A percentile compares a stretch with the other conserved stretches of the same genome.
Evolutionary conservation across 2,329 filamentous ascomycete species (phyloP).

Genomic region (Aspergillus sp.): DNA sequence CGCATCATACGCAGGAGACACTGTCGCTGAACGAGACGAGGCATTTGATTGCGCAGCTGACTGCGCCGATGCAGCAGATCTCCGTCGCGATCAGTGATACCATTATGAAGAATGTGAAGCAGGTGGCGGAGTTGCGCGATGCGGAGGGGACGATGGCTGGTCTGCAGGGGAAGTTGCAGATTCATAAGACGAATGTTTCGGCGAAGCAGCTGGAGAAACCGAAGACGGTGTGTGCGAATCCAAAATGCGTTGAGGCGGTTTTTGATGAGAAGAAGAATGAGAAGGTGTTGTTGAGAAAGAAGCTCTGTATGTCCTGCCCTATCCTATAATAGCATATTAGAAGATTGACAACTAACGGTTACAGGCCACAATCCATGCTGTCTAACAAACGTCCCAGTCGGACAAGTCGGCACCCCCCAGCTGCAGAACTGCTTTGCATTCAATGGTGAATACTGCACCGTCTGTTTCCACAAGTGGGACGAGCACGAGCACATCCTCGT

Average conservation of each 20-base stretch:
- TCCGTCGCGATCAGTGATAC: constrained; percentile 8
- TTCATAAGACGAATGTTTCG: constrained; percentile 6
- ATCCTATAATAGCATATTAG: too few species aligned
- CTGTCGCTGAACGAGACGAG: constrained; percentile 6
- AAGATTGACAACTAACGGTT: neutral
- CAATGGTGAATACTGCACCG: neutral
- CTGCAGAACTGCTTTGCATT: constrained; percentile 6
- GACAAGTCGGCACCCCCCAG: constrained; percentile 9
- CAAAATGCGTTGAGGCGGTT: neutral
- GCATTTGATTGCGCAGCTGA: constrained; percentile 9
- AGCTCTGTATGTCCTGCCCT: neutral
- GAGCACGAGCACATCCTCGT: constrained; percentile 11
- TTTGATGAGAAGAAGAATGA: constrained; percentile 1
- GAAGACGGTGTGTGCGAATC: constrained; percentile 7
- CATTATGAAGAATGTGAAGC: neutral
- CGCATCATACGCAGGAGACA: constrained; percentile 8
- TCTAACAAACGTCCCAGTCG: constrained; percentile 6
- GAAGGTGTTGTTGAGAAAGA: constrained; percentile 4
- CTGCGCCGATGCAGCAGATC: constrained; percentile 9
- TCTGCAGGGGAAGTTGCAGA: neutral
- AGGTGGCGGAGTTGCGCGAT: neutral
- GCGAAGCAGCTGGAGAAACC: neutral
- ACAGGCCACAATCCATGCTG: constrained; percentile 10
- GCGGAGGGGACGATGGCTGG: neutral
- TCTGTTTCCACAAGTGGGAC: constrained; percentile 4